phyloP scores from a whole-genome alignment of 2,329 filamentous ascomycete genomes.

The Blumeria graminis region DNA sequence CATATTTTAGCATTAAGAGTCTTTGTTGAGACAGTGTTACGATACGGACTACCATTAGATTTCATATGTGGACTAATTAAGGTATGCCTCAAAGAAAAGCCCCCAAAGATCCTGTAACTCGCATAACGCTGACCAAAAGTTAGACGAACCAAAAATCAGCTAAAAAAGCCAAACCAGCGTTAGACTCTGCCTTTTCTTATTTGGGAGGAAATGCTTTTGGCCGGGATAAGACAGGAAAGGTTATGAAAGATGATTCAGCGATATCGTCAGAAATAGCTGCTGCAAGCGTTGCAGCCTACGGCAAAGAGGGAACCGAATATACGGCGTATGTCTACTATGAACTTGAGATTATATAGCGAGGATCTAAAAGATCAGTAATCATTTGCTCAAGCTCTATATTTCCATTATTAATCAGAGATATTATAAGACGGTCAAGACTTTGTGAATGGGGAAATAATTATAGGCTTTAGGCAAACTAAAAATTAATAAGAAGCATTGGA shows the following conservation, averaged over 20 bases:
- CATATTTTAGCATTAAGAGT: constrained; percentile 78
- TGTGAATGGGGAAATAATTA: too few species aligned
- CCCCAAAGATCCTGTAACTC: neutral
- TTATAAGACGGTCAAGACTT: too few species aligned
- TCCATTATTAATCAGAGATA: too few species aligned
- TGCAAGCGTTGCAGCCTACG: constrained; percentile 34
- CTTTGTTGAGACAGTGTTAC: constrained; percentile 93
- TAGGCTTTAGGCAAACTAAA: too few species aligned
- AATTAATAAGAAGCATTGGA: too few species aligned
- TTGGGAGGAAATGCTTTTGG: constrained; percentile 86
- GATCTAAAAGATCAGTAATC: too few species aligned
- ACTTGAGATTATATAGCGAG: constrained; percentile 39
- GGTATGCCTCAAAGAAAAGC: constrained; percentile 26
- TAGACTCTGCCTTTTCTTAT: constrained; percentile 74
- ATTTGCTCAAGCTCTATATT: too few species aligned
- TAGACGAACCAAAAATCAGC: constrained; percentile 64
- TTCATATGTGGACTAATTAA: constrained; percentile 68
- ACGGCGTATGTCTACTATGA: constrained; percentile 95
- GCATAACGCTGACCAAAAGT: constrained; percentile 5
- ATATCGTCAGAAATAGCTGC: constrained; percentile 66
- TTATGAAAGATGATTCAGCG: constrained; percentile 69
- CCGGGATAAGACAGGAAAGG: constrained; percentile 75
- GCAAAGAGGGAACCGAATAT: constrained; percentile 59
- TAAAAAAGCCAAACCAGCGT: constrained; percentile 52
- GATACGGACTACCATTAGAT: constrained; percentile 77